Percentiles rank a stretch among this genome's conserved stretches.
phyloP scores from a whole-genome alignment of 257 asterid species.

The Solanum ossicruentum region DNA sequence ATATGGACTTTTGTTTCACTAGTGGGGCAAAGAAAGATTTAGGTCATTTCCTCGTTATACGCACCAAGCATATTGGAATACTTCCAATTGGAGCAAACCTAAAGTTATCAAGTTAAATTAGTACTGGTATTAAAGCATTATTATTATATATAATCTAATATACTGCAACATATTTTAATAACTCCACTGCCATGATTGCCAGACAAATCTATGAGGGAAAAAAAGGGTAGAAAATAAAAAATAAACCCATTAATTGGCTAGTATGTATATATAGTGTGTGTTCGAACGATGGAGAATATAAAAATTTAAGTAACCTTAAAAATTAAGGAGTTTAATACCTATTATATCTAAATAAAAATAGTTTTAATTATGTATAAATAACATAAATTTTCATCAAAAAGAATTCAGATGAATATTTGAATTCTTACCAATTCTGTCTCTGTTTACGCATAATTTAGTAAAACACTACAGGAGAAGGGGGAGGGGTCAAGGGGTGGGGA shows the following conservation, averaged over 20 bases:
- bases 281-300: not conserved
- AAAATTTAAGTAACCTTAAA: too few relatives aligned
- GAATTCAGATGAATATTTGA: too few relatives aligned
- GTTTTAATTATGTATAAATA: too few relatives aligned
- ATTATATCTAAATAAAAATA: too few relatives aligned
- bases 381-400: too few relatives aligned
- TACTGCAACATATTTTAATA: not conserved
- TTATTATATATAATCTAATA: not conserved
- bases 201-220: not conserved
- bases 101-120: not conserved
- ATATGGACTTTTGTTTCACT: not conserved
- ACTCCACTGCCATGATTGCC: not conserved
- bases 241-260: not conserved
- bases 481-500: too few relatives aligned
- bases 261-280: not conserved
- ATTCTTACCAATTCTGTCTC: too few relatives aligned
- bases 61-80: not conserved
- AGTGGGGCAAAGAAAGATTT: not conserved
- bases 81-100: not conserved
- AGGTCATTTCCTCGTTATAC: not conserved
- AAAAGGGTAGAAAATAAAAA: not conserved
- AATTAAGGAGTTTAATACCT: too few relatives aligned
- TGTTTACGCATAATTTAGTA: not conserved
- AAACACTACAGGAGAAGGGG: not conserved
- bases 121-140: not conserved